phyloP scores from a whole-genome alignment of 1,284 basidiomycete genomes.

The Marasmius fiardii region DNA sequence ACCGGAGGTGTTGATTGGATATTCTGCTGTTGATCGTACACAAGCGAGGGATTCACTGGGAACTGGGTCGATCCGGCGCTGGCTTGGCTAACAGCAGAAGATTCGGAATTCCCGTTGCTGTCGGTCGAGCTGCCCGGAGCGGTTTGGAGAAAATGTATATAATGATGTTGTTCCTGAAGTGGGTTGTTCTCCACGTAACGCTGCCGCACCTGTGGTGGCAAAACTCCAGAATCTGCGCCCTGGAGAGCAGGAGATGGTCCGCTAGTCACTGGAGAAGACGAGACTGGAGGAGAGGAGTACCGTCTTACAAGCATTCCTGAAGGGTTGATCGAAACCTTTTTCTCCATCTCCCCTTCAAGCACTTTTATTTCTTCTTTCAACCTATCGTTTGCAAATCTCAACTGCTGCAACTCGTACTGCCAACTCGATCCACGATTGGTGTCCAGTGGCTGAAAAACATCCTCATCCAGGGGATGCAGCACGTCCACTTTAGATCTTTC shows the following conservation, averaged over 20 bases:
- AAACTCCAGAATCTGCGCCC: neutral
- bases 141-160: neutral
- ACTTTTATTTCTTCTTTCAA: conserved; percentile 65
- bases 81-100: no score
- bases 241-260: neutral
- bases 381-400: conserved; percentile 72
- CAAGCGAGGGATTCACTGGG: no score
- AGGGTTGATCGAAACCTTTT: neutral
- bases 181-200: no score
- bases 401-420: conserved; percentile 91
- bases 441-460: conserved; percentile 76
- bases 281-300: neutral
- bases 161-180: neutral
- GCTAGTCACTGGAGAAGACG: neutral
- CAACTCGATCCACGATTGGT: conserved; percentile 69
- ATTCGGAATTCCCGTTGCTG: no score
- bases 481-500: conserved; percentile 15
- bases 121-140: neutral
- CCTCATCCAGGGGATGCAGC: conserved; percentile 30
- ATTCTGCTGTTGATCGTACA: neutral
- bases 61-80: no score
- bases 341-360: conserved; percentile 36
- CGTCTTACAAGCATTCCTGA: no score
- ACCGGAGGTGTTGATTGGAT: neutral
- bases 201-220: no score